Percentiles rank a stretch among this genome's conserved stretches.
These are phyloP conservation scores for Arachis hypogaea DNA, from an alignment of 306 rosid species.

Conservation along the genomic window DNA sequence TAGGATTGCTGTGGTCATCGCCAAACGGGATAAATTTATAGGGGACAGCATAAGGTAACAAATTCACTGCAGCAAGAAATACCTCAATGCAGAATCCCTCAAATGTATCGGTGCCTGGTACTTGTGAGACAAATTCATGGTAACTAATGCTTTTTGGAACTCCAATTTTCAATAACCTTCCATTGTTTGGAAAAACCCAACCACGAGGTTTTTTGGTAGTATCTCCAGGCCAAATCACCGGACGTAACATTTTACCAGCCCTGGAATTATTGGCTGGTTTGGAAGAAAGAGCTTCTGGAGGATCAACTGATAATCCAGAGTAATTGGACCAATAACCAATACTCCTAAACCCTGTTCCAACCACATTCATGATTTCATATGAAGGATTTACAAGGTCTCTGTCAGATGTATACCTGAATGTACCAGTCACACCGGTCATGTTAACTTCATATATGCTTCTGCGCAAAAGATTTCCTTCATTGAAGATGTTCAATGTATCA, in stretches of 20 bases:
- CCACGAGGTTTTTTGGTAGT: constrained; percentile 75
- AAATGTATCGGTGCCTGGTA: constrained; percentile 59
- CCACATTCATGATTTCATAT: constrained; percentile 78
- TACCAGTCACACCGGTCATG: constrained; percentile 82
- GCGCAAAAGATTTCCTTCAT: constrained; percentile 64
- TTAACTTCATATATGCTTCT: constrained; percentile 56
- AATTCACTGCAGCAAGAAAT: constrained; percentile 73
- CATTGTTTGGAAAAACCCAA: constrained; percentile 91
- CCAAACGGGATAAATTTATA: constrained; percentile 63
- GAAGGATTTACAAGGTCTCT: constrained; percentile 70
- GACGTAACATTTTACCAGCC: constrained; percentile 47
- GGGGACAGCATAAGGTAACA: constrained; percentile 89
- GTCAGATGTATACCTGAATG: constrained; percentile 57
- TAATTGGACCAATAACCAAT: constrained; percentile 94
- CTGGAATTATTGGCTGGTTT: constrained; percentile 55
- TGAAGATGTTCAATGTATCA: constrained; percentile 69
- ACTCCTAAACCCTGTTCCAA: constrained; percentile 67
- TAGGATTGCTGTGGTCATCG: constrained; percentile 69
- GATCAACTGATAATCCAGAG: constrained; percentile 68
- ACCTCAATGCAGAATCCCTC: constrained; percentile 92
- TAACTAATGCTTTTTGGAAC: constrained; percentile 69
- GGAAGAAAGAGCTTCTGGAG: constrained; percentile 66
- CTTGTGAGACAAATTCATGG: constrained; percentile 61
- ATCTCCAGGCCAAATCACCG: constrained; percentile 88
- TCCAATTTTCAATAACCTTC: constrained; percentile 78